Evolutionary conservation across 495 filamentous ascomycete genomes (phyloP), one percentile per base, ranked within the genome.

Genomic region (Tuber microsphaerosporum): DNA sequence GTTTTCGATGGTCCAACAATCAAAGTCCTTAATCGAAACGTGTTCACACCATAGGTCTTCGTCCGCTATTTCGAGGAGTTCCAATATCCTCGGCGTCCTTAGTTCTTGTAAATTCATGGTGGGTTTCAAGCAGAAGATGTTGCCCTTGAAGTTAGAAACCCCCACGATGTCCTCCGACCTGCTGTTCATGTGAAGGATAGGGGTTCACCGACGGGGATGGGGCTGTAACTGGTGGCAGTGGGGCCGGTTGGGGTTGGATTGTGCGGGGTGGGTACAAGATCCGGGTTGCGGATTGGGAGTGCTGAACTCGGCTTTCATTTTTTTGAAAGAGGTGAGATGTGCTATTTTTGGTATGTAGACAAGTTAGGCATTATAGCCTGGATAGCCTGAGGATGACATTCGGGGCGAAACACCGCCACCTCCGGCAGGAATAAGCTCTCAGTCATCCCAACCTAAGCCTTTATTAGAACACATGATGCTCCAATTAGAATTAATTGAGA

Each of bases 201-300:
- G 34, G 44, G 44, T 45, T 45, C 14, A 45, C 44, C 44, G 14
- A 45, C 44, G 16, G 44, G 17, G 44, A 17, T 45, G 44, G 2
- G 16, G 17, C 12, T 45, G 44, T 45, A 17, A 45, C 44, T 17
- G 16, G 44, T 17, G 44, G 94, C 44, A 14, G 44, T 37, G 34
- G 48, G 48, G 48, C 0, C 20, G 7, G 22, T 51, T 51, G 48
- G 9, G 20, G 0, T 51, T 51, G 48, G 48, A 10, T 51, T n/a
- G 48, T n/a, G 20, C 10, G 22, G 22, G 20, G 46, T 19, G 48
- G 48, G 48, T 51, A 51, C 20, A 10, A 51, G 20, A n/a, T n/a
- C 48, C 2, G 48, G 22, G 48, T 51, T 51, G 20, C 22, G 48
- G 10, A 48, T 48, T 20, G 45, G 17, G 17, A 48, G 45, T 20